A percentile compares a stretch with the other conserved stretches of the same genome.
Conservation (phyloP, 1,284 basidiomycete genomes). For the Apiotrichum gracile region DNA sequence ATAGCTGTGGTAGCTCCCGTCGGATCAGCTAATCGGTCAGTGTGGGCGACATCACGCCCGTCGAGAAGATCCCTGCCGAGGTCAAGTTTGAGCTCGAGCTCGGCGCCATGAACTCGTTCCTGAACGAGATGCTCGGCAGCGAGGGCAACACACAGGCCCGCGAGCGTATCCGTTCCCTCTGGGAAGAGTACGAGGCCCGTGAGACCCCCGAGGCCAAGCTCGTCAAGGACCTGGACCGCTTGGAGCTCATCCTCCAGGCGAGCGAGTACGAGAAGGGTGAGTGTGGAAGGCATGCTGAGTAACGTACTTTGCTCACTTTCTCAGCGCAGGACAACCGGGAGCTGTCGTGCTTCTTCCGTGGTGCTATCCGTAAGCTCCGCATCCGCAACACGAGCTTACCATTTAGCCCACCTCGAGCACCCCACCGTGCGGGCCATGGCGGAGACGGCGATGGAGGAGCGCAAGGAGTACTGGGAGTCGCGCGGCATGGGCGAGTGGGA, state of each 20-base stretch:
- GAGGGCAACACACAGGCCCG: conserved; percentile 59
- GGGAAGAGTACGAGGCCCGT: conserved; percentile 89
- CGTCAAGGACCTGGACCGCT: conserved; percentile 89
- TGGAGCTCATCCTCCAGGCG: conserved; percentile 76
- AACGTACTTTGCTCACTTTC: background rate
- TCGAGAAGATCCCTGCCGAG: conserved; percentile 73
- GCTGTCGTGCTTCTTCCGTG: conserved; percentile 44
- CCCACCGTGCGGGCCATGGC: conserved; percentile 74
- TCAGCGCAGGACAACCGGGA: conserved; percentile 42
- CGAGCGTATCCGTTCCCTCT: conserved; percentile 68
- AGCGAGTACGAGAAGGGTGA: conserved; percentile 53
- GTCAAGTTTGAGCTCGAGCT: conserved; percentile 64
- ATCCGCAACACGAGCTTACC: background rate
- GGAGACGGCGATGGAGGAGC: conserved; percentile 57
- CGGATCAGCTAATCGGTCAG: too few species aligned
- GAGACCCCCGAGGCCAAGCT: conserved; percentile 75
- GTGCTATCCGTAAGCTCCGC: conserved; percentile 37
- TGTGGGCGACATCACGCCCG: conserved; percentile 90
- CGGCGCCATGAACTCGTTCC: conserved; percentile 87
- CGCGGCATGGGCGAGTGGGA: conserved; percentile 36
- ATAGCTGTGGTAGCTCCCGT: too few species aligned
- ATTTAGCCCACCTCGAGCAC: conserved; percentile 56
- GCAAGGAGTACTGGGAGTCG: conserved; percentile 38
- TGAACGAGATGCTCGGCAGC: conserved; percentile 80
- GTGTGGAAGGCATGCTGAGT: conserved; percentile 20